Percentiles rank a stretch among this genome's conserved stretches.
phyloP scores from a whole-genome alignment of 139 green algal genomes.

The Chlamydomonas schloesseri region DNA sequence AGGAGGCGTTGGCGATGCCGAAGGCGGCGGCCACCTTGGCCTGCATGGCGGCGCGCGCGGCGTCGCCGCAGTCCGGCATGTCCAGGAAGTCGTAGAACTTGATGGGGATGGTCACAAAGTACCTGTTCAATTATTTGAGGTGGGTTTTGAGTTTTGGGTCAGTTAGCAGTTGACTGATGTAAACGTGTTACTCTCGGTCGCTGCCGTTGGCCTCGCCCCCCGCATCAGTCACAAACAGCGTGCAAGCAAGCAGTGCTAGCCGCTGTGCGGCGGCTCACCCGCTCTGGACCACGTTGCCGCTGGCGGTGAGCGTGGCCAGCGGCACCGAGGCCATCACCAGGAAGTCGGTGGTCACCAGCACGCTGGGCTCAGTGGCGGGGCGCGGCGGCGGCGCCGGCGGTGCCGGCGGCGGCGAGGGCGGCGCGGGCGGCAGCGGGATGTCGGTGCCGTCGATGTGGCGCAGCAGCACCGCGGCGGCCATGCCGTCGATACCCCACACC shows the following conservation, averaged over 20 bases:
- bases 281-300: neutral
- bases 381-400: constrained; percentile 7
- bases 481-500: neutral
- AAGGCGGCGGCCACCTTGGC: neutral
- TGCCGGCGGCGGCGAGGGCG: neutral
- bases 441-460: neutral
- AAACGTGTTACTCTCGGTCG: too few relatives aligned
- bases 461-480: constrained; percentile 17
- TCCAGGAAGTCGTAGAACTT: constrained; percentile 17
- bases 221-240: too few relatives aligned
- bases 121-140: neutral
- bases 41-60: neutral
- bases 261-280: neutral
- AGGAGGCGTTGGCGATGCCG: neutral
- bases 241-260: too few relatives aligned
- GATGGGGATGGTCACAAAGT: constrained; percentile 15
- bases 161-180: too few relatives aligned
- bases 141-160: neutral
- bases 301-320: neutral
- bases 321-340: constrained; percentile 11
- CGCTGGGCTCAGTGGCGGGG: too few relatives aligned
- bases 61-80: constrained; percentile 21
- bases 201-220: too few relatives aligned
- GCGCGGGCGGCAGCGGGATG: neutral
- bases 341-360: constrained; percentile 18